Conservation (phyloP, 805 yeast species). For the Hanseniaspora clermontiae region DNA sequence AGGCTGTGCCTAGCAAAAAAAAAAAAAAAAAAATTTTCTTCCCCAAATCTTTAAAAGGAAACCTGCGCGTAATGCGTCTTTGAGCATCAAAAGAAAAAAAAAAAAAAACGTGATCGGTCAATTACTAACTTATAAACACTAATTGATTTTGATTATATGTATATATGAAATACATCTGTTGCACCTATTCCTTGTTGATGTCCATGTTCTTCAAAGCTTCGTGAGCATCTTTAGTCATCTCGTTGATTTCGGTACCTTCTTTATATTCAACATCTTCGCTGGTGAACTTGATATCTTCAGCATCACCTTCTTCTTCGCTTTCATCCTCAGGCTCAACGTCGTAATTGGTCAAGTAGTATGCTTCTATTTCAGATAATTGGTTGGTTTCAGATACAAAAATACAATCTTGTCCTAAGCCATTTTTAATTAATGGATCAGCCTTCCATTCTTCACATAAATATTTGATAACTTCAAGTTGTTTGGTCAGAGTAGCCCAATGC, state of each 20-base stretch:
- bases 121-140: too few species aligned
- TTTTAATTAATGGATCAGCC: slow-evolving; percentile 73
- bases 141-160: not conserved
- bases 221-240: slow-evolving; percentile 37
- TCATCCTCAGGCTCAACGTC: slow-evolving; percentile 53
- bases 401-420: slow-evolving; percentile 65
- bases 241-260: slow-evolving; percentile 41
- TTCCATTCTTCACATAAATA: slow-evolving; percentile 56
- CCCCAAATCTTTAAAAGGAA: not conserved
- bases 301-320: slow-evolving; percentile 28
- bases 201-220: slow-evolving; percentile 27
- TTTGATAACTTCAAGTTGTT: slow-evolving; percentile 61
- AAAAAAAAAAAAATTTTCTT: not conserved
- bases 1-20: not conserved
- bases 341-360: slow-evolving; percentile 58
- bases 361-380: slow-evolving; percentile 62
- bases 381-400: slow-evolving; percentile 81
- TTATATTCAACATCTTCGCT: slow-evolving; percentile 30
- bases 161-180: not conserved
- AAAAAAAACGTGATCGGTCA: not conserved
- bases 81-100: too few species aligned
- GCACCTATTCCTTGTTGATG: slow-evolving; percentile 18
- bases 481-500: slow-evolving; percentile 93
- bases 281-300: slow-evolving; percentile 14
- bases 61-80: too few species aligned